These are phyloP conservation scores for Glutinoglossum americanum DNA, from an alignment of 495 filamentous ascomycete genomes.

Conservation along the genomic window DNA sequence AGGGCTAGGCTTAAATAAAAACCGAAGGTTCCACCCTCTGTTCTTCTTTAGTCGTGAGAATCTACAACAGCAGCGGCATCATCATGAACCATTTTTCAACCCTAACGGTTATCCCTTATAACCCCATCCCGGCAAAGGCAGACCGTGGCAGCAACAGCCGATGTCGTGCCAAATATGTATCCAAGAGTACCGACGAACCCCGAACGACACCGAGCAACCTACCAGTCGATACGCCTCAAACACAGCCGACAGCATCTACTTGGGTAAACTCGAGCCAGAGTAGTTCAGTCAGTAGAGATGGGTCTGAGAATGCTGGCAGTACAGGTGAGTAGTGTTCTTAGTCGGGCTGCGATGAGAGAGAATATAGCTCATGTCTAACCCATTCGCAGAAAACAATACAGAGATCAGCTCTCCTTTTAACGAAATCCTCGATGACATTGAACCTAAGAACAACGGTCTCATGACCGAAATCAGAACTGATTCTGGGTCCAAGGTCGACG, in stretches of 20 bases:
- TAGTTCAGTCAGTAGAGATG: neutral
- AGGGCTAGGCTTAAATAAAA: neutral
- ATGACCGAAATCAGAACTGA: neutral
- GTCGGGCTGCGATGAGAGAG: neutral
- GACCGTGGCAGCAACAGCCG: neutral
- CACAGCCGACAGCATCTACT: neutral
- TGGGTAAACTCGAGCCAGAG: neutral
- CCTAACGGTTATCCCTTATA: neutral
- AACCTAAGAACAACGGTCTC: neutral
- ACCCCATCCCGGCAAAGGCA: neutral
- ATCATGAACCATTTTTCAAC: neutral
- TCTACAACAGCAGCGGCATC: neutral
- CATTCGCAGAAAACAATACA: neutral
- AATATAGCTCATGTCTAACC: neutral
- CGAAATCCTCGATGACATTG: neutral
- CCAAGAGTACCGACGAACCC: neutral
- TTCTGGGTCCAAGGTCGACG: neutral
- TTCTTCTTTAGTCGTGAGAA: neutral
- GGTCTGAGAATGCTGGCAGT: neutral
- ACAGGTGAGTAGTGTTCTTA: neutral
- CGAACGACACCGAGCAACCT: neutral
- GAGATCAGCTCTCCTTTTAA: neutral
- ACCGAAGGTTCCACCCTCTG: neutral
- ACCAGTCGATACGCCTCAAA: neutral
- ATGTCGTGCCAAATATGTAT: neutral